These are phyloP conservation scores for Clarireedia paspali DNA, from an alignment of 2,329 filamentous ascomycete genomes.

Conservation along the genomic window DNA sequence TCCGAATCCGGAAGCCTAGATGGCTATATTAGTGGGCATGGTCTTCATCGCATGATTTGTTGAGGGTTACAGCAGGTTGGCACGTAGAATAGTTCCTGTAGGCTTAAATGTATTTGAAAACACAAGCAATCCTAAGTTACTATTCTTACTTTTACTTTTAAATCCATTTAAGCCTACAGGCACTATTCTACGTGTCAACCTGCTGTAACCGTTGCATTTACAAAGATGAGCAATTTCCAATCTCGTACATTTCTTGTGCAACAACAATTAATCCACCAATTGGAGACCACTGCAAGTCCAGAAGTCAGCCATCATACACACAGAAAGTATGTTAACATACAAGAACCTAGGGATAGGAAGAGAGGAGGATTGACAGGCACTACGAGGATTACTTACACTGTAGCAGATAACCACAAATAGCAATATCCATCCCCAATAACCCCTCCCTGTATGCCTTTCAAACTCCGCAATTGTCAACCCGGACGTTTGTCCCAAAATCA, in stretches of 20 bases:
- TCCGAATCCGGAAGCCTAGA: too few relatives aligned
- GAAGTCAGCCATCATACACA: background rate
- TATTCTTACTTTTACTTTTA: too few relatives aligned
- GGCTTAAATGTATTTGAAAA: too few relatives aligned
- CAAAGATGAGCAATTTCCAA: background rate
- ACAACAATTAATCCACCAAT: background rate
- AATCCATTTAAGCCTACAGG: too few relatives aligned
- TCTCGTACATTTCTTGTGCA: background rate
- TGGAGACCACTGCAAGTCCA: background rate
- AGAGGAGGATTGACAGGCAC: background rate
- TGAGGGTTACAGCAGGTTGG: too few relatives aligned
- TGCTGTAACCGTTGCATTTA: background rate
- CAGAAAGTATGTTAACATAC: background rate
- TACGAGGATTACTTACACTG: background rate
- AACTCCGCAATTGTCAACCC: background rate
- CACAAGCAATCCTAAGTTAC: too few relatives aligned
- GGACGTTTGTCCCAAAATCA: background rate
- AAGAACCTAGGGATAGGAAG: too few relatives aligned
- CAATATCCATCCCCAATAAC: background rate
- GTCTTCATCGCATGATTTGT: too few relatives aligned
- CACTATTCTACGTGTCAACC: too few relatives aligned
- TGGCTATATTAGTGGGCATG: too few relatives aligned
- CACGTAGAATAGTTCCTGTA: too few relatives aligned
- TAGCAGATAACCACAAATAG: background rate
- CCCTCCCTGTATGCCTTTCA: background rate